Base-by-base conservation (phyloP, 768 basidiomycete species). In the Leccinellum rugosiceps region DNA sequence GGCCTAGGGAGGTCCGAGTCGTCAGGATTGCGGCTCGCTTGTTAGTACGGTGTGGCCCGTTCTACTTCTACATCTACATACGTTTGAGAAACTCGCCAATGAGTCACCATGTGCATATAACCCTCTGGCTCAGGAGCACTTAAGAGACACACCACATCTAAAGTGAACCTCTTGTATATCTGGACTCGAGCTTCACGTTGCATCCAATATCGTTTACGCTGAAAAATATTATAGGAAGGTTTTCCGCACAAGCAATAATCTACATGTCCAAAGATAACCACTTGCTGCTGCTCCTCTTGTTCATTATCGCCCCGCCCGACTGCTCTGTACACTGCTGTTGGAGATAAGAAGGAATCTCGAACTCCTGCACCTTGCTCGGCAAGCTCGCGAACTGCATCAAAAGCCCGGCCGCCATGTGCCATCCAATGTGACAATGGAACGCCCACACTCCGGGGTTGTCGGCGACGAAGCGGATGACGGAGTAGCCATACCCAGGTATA, bases 401-500 rank as follows among this genome's bases (percentile, higher is more conserved):
- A 28, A 79, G 62, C 8, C 77, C 77, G 0, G 75, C 68, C 0
- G 74, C 72, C 73, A 76, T 77, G 58, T 75, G 72, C 75, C 75
- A 75, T 49, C 57, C 65, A 61, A 67, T 66, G 58, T 76, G 78
- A 35, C 78, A 79, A 61, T 79, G 78, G 66, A 80, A 75, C 1
- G 76, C 75, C 78, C 78, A 80, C 38, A 77, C 56, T 30, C 78
- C 78, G 0, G 78, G 74, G 53, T 78, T 78, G 61, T 79, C 76
- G 6, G 73, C 71, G 15, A 76, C 65, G 57, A 78, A 78, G 30
- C 79, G 74, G 21, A 80, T 67, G 17, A 68, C 65, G 28, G 69
- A 60, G 63, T 67, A 79, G 28, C 71, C 70, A 56, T 63, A 78
- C 19, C 72, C 72, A 1, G 77, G 77, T 43, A 80, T 58, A 35